These are phyloP conservation scores for Rhododendron kiyosumense DNA, from an alignment of 148 eudicot species.

Conservation along the genomic window DNA sequence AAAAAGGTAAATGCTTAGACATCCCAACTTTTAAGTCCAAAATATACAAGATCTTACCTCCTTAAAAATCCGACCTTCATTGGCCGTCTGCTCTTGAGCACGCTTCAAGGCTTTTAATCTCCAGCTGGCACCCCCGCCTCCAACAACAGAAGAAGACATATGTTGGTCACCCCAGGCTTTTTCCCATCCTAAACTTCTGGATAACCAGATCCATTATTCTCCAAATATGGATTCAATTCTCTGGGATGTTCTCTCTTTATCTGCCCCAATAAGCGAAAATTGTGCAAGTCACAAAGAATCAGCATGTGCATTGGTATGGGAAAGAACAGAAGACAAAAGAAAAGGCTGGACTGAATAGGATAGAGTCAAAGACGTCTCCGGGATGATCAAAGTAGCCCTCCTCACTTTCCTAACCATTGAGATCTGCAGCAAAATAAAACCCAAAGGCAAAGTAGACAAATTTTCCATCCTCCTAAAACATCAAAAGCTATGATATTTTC, in stretches of 20 bases:
- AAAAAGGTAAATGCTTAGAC: background rate
- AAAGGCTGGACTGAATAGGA: background rate
- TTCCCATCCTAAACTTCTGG: constrained; percentile 55
- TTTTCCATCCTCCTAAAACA: background rate
- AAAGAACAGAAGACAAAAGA: background rate
- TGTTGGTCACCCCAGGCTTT: constrained; percentile 33
- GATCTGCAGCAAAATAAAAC: background rate
- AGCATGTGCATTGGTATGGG: background rate
- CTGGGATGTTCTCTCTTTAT: constrained; percentile 51
- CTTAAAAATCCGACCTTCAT: constrained; percentile 66
- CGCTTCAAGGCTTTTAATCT: constrained; percentile 93
- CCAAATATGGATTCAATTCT: constrained; percentile 82
- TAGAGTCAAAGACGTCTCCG: background rate
- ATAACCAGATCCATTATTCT: constrained; percentile 64
- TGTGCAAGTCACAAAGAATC: background rate
- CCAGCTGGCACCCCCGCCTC: constrained; percentile 99
- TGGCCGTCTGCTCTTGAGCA: constrained; percentile 83
- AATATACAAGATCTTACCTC: constrained; percentile 41
- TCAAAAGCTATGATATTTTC: background rate
- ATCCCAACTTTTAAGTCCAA: constrained; percentile 1
- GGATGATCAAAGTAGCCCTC: background rate
- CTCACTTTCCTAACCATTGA: background rate
- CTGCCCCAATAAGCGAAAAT: constrained; percentile 20
- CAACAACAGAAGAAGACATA: constrained; percentile 59
- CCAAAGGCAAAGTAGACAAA: background rate